phyloP scores from a whole-genome alignment of 1,284 basidiomycete genomes.

The Chalciporus sp. region DNA sequence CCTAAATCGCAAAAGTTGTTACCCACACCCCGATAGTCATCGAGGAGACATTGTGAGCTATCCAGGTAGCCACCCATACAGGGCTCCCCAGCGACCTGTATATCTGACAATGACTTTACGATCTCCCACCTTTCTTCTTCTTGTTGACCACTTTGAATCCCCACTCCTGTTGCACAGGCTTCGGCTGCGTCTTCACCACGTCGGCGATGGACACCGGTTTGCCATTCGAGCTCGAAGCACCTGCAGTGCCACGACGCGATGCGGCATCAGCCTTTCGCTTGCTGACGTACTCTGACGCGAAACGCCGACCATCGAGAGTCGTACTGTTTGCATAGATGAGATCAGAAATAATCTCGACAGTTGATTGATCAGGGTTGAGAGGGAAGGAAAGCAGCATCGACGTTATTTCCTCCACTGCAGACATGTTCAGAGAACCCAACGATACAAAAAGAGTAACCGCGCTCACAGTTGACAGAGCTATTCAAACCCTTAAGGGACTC shows the following conservation, averaged over 20 bases:
- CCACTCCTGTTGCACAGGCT: slow-evolving; percentile 75
- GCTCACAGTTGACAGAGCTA: slow-evolving; percentile 75
- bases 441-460: slow-evolving; percentile 3
- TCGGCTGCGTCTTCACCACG: slow-evolving; percentile 87
- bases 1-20: not conserved
- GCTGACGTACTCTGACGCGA: slow-evolving; percentile 88
- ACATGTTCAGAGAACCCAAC: slow-evolving; percentile 6
- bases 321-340: slow-evolving; percentile 92
- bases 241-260: slow-evolving; percentile 46
- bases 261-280: slow-evolving; percentile 82
- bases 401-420: slow-evolving; percentile 87
- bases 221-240: slow-evolving; percentile 41
- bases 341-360: slow-evolving; percentile 89
- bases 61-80: slow-evolving; percentile 27
- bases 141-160: slow-evolving; percentile 92
- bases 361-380: slow-evolving; percentile 80
- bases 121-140: slow-evolving; percentile 81
- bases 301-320: slow-evolving; percentile 92
- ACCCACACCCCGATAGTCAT: no score
- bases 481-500: slow-evolving; percentile 89
- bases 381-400: slow-evolving; percentile 91
- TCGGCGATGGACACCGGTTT: slow-evolving; percentile 79
- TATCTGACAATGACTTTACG: slow-evolving; percentile 24
- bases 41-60: slow-evolving; percentile 17
- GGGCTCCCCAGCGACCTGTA: slow-evolving; percentile 4